Conservation (phyloP, 768 basidiomycete species). For the Trametes sanguinea region DNA sequence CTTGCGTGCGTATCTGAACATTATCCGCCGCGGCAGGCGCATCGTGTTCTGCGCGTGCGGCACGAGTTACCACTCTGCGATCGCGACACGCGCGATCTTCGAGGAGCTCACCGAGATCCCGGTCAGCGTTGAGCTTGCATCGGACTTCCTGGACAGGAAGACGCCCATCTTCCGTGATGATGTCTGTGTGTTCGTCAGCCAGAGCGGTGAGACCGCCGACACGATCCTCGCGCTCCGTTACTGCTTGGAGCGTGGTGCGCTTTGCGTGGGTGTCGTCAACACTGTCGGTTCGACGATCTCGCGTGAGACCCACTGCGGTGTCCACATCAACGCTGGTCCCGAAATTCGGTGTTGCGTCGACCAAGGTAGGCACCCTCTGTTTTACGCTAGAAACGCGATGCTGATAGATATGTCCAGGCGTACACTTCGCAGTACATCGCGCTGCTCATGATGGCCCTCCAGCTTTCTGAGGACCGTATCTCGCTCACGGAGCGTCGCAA, state of each 20-base stretch:
- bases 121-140: conserved; percentile 94
- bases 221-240: conserved; percentile 96
- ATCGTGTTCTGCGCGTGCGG: conserved; percentile 99
- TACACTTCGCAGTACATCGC: conserved; percentile 99
- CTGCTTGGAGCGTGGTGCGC: conserved; percentile 94
- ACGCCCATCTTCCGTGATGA: conserved; percentile 99
- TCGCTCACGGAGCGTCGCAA: conserved; percentile 88
- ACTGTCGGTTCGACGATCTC: conserved; percentile 98
- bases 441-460: conserved; percentile 96
- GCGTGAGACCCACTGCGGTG: conserved; percentile 98
- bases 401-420: conserved; percentile 50
- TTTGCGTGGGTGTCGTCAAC: conserved; percentile 97
- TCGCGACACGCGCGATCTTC: conserved; percentile 96
- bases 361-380: conserved; percentile 60
- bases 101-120: conserved; percentile 99
- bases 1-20: conserved; percentile 90
- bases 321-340: conserved; percentile 98
- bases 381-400: background rate
- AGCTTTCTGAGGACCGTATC: conserved; percentile 95
- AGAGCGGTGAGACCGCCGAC: conserved; percentile 98
- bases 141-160: conserved; percentile 98
- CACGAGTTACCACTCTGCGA: conserved; percentile 95
- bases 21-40: conserved; percentile 91
- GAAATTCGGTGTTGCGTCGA: conserved; percentile 99
- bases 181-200: conserved; percentile 92